These are phyloP conservation scores for Furcasterigmium furcatum DNA, from an alignment of 2,329 filamentous ascomycete genomes.

Conservation along the genomic window DNA sequence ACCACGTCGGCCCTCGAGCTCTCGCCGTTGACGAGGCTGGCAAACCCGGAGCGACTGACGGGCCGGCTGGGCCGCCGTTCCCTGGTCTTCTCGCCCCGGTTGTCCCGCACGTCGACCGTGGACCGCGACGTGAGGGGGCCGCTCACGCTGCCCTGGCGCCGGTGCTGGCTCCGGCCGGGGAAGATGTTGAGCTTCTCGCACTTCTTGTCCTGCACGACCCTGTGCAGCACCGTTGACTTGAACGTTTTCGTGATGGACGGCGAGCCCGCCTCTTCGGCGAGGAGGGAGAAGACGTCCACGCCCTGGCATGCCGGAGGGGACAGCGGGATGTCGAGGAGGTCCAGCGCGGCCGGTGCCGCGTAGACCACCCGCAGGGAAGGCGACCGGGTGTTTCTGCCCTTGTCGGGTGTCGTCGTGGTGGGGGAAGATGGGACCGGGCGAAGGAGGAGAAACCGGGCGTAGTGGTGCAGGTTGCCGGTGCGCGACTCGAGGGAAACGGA, in stretches of 20 bases:
- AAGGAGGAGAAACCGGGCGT: not conserved
- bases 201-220: conserved; percentile 28
- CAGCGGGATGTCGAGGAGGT: conserved; percentile 36
- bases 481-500: not conserved
- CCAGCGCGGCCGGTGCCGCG: conserved; percentile 42
- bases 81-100: not conserved
- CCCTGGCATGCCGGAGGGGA: conserved; percentile 30
- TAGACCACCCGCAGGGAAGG: conserved; percentile 35
- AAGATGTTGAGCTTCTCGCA: conserved; percentile 26
- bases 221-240: conserved; percentile 38
- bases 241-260: conserved; percentile 40
- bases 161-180: conserved; percentile 6
- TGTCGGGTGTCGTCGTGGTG: not conserved
- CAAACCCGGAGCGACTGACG: conserved; percentile 8
- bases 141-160: conserved; percentile 11
- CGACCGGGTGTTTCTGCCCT: too few relatives aligned
- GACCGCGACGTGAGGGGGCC: conserved; percentile 2
- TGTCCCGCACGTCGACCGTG: conserved; percentile 6
- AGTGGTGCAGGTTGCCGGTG: not conserved
- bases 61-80: conserved; percentile 1
- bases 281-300: conserved; percentile 52
- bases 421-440: not conserved
- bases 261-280: conserved; percentile 42
- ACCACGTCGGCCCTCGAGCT: conserved; percentile 8
- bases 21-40: conserved; percentile 8